phyloP scores from a whole-genome alignment of 2,329 filamentous ascomycete species.

The Fusarium sublunatum region DNA sequence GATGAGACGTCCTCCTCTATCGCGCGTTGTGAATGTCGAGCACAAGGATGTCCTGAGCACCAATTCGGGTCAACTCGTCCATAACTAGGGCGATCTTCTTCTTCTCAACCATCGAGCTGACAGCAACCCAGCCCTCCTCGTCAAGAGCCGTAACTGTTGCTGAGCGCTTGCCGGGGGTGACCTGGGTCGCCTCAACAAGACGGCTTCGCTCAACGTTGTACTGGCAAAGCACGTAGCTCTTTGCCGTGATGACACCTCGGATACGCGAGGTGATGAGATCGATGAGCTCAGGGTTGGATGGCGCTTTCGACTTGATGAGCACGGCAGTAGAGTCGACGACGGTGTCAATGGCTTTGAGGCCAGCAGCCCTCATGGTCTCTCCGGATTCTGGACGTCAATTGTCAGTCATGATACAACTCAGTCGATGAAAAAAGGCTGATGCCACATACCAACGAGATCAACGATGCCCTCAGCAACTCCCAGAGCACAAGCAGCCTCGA shows the following conservation, averaged over 20 bases:
- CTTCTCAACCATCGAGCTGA: conserved; percentile 92
- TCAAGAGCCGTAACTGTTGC: conserved; percentile 92
- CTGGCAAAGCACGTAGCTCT: conserved; percentile 93
- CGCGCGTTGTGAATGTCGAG: conserved; percentile 86
- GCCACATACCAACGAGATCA: conserved; percentile 86
- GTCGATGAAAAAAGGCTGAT: background rate
- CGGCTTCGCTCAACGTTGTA: conserved; percentile 87
- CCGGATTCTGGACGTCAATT: conserved; percentile 77
- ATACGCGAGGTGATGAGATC: conserved; percentile 89
- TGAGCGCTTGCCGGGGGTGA: conserved; percentile 94
- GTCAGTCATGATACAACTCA: conserved; percentile 26
- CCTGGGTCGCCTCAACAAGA: conserved; percentile 74
- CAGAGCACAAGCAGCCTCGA: conserved; percentile 94
- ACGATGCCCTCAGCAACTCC: conserved; percentile 98
- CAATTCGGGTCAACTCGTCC: conserved; percentile 81
- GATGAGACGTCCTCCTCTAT: conserved; percentile 41
- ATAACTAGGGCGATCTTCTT: conserved; percentile 86
- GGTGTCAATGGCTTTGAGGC: conserved; percentile 92
- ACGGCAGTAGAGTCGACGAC: conserved; percentile 89
- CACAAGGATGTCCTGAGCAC: conserved; percentile 87
- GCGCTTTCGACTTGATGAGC: conserved; percentile 88
- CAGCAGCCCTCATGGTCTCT: conserved; percentile 97
- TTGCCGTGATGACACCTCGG: conserved; percentile 91
- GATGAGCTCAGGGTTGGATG: conserved; percentile 83
- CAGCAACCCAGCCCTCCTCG: conserved; percentile 91